Evolutionary conservation across 441 rosid species (phyloP).

Genomic region (Gossypium lobatum): DNA sequence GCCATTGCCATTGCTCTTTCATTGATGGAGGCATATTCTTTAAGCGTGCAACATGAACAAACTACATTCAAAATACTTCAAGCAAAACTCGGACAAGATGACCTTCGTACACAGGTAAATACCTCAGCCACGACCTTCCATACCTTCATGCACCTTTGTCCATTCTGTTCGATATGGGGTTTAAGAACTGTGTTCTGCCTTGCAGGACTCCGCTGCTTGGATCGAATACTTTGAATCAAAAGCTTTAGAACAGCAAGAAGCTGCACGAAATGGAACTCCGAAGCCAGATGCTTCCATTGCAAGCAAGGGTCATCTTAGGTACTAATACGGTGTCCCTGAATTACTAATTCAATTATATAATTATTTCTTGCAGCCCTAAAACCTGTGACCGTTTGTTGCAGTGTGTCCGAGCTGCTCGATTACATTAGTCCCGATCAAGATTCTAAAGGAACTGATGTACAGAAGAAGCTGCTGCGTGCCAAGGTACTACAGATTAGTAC

Average conservation of each 20-base stretch:
- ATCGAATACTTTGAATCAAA: slow-evolving; percentile 66
- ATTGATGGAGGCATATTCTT: slow-evolving; percentile 62
- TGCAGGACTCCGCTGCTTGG: slow-evolving; percentile 73
- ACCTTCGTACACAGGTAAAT: slow-evolving; percentile 61
- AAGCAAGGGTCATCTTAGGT: slow-evolving; percentile 77
- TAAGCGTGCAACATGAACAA: slow-evolving; percentile 62
- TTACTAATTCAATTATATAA: slow-evolving; percentile 30
- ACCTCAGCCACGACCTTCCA: slow-evolving; percentile 4
- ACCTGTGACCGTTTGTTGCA: slow-evolving; percentile 31
- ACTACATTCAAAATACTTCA: slow-evolving; percentile 55
- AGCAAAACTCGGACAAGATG: slow-evolving; percentile 54
- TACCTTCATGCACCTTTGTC: background rate
- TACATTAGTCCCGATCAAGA: slow-evolving; percentile 56
- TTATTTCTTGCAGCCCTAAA: slow-evolving; percentile 33
- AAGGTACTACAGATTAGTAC: slow-evolving; percentile 31
- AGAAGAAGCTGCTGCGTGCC: slow-evolving; percentile 43
- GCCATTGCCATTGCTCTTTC: slow-evolving; percentile 73
- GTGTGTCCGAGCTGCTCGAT: slow-evolving; percentile 65
- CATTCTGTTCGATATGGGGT: background rate
- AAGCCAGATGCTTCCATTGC: slow-evolving; percentile 63
- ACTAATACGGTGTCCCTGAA: slow-evolving; percentile 49
- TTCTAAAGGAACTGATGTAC: slow-evolving; percentile 37
- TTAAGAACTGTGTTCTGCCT: slow-evolving; percentile 16
- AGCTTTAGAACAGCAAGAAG: slow-evolving; percentile 69
- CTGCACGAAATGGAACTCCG: slow-evolving; percentile 52